These are phyloP conservation scores for Aspergillus indologenus DNA, from an alignment of 495 filamentous ascomycete genomes.

Conservation along the genomic window DNA sequence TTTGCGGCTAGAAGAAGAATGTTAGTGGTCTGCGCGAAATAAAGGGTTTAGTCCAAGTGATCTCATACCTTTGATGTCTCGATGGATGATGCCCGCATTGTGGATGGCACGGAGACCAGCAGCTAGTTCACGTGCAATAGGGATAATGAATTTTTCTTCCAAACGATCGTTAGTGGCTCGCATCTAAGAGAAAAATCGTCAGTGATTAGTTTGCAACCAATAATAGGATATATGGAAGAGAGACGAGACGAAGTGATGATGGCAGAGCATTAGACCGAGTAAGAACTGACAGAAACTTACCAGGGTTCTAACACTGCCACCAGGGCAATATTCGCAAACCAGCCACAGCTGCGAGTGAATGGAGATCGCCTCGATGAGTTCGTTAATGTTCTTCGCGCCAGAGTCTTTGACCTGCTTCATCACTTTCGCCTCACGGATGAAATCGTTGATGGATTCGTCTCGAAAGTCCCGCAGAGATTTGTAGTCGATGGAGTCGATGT, in stretches of 20 bases:
- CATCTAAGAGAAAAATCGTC: constrained; percentile 37
- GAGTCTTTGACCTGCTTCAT: constrained; percentile 80
- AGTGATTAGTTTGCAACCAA: not conserved
- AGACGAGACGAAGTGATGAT: not conserved
- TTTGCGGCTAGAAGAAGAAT: constrained; percentile 62
- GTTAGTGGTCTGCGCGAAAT: constrained; percentile 10
- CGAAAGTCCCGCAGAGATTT: constrained; percentile 61
- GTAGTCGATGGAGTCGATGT: constrained; percentile 85
- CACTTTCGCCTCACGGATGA: constrained; percentile 84
- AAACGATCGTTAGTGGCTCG: constrained; percentile 63
- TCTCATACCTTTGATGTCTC: constrained; percentile 84
- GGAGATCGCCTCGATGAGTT: constrained; percentile 80
- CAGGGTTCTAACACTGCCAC: constrained; percentile 90
- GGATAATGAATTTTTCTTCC: constrained; percentile 85
- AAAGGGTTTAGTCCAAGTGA: not conserved
- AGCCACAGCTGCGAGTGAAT: constrained; percentile 91
- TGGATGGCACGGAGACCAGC: constrained; percentile 84
- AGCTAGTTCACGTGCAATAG: constrained; percentile 83
- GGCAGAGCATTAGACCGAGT: not conserved
- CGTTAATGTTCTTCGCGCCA: constrained; percentile 86
- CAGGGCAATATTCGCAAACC: constrained; percentile 91
- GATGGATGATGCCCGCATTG: constrained; percentile 87
- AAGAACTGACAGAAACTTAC: constrained; percentile 37
- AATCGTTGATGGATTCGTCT: constrained; percentile 79
- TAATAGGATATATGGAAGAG: not conserved